phyloP scores from a whole-genome alignment of 441 rosid species.

The Populus trichocarpa region DNA sequence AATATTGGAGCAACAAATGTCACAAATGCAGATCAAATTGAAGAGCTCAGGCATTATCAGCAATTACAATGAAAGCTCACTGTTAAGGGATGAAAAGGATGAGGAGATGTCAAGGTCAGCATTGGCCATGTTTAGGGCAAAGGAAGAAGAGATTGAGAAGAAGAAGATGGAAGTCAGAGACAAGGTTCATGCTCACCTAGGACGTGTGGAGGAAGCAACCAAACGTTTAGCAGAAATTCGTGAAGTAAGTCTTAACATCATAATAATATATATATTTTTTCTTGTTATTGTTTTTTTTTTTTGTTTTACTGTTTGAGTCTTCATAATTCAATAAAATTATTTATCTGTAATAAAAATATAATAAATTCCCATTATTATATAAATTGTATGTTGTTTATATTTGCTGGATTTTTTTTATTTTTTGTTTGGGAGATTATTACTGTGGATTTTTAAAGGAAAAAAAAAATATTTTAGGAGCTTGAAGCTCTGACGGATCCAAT shows the following conservation, averaged over 20 bases:
- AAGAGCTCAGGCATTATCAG: slow-evolving; percentile 45
- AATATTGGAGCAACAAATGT: slow-evolving; percentile 47
- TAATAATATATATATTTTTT: background rate
- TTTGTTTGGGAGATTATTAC: background rate
- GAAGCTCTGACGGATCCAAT: slow-evolving; percentile 84
- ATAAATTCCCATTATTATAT: background rate
- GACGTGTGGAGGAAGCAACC: slow-evolving; percentile 80
- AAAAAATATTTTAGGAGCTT: slow-evolving; percentile 55
- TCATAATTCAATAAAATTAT: too few relatives aligned
- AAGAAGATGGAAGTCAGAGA: slow-evolving; percentile 82
- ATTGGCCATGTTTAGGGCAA: slow-evolving; percentile 67
- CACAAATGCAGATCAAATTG: slow-evolving; percentile 35
- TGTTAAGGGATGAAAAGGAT: slow-evolving; percentile 52
- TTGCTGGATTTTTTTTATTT: background rate
- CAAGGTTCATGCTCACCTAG: slow-evolving; percentile 67
- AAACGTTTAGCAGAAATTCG: slow-evolving; percentile 76
- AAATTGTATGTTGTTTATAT: background rate
- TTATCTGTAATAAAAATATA: background rate
- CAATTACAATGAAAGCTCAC: slow-evolving; percentile 36
- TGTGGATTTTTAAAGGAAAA: background rate
- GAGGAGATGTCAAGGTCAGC: slow-evolving; percentile 89
- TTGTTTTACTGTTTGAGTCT: background rate
- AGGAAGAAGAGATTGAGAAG: slow-evolving; percentile 94
- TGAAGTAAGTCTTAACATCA: slow-evolving; percentile 46
- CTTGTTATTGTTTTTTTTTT: background rate